Percentiles rank a stretch among this genome's conserved stretches.
phyloP scores from a whole-genome alignment of 2,329 filamentous ascomycete genomes.

The Colletotrichum filicis region DNA sequence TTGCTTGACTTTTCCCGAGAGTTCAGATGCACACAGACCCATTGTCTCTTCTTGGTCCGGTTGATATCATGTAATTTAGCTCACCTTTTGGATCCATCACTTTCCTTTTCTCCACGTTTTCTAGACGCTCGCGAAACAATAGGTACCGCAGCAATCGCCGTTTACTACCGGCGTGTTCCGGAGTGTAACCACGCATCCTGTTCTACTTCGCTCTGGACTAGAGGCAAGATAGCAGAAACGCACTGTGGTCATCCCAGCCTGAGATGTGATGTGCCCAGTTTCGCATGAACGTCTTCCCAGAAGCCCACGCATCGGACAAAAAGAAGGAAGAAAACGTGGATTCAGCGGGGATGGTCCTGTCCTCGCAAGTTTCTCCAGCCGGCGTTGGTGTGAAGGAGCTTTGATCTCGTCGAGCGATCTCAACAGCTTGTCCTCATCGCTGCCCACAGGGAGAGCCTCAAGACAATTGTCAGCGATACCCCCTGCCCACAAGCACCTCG shows the following conservation, averaged over 20 bases:
- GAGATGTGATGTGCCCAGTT: not conserved
- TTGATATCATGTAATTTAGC: not conserved
- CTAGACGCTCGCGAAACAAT: conserved; percentile 13
- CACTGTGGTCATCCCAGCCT: not conserved
- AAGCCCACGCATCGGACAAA: not conserved
- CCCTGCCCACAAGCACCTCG: not conserved
- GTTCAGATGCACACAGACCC: conserved; percentile 19
- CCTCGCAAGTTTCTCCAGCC: not conserved
- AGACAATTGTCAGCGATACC: not conserved
- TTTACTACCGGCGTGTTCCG: not conserved
- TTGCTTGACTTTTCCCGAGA: not conserved
- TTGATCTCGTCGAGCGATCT: not conserved
- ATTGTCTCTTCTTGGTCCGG: not conserved
- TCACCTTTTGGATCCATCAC: not conserved
- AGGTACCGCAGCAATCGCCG: not conserved
- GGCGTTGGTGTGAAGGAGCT: not conserved
- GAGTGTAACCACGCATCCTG: not conserved
- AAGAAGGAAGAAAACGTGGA: not conserved
- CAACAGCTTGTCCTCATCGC: not conserved
- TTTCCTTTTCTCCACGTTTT: conserved; percentile 1
- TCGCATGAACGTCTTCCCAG: not conserved
- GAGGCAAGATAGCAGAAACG: not conserved
- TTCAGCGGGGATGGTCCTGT: not conserved
- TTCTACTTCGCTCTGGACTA: not conserved
- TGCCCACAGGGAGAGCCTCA: not conserved